phyloP scores from a whole-genome alignment of 768 basidiomycete genomes.

The Termitomyces sp. region DNA sequence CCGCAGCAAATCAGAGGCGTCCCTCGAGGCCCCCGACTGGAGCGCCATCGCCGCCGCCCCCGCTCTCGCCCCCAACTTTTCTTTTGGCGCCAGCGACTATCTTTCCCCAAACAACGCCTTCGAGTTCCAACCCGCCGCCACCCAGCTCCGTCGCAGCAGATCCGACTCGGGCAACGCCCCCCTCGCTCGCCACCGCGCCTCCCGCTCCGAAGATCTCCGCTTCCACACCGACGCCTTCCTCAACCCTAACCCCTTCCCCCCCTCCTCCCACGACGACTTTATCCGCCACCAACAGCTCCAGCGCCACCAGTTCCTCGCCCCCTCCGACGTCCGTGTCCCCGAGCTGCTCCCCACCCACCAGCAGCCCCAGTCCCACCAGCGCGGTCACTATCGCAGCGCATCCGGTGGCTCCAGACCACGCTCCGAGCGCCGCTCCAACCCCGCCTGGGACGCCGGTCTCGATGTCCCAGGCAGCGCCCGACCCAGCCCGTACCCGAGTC shows the following conservation, averaged over 20 bases:
- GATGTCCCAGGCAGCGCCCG: constrained; percentile 25
- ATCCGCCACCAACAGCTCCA: constrained; percentile 19
- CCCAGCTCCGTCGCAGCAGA: constrained; percentile 21
- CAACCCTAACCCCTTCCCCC: constrained; percentile 12
- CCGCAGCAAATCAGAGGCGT: constrained; percentile 58
- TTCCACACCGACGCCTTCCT: constrained; percentile 2
- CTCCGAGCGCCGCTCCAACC: constrained; percentile 29
- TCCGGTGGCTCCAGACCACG: constrained; percentile 31
- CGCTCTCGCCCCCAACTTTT: constrained; percentile 23
- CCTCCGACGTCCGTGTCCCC: constrained; percentile 6
- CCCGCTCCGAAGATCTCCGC: constrained; percentile 44
- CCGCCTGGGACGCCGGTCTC: constrained; percentile 18
- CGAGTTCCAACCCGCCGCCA: constrained; percentile 4
- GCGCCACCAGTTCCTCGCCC: constrained; percentile 17
- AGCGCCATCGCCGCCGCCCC: background rate
- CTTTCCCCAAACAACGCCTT: constrained; percentile 15
- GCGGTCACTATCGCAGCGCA: constrained; percentile 34
- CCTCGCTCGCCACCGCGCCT: constrained; percentile 12
- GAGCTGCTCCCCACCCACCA: constrained; percentile 13
- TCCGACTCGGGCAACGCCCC: constrained; percentile 18
- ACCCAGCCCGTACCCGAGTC: constrained; percentile 62
- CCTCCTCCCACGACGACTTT: constrained; percentile 17
- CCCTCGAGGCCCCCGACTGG: constrained; percentile 39
- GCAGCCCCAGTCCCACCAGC: background rate
- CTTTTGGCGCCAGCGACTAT: constrained; percentile 21